Percentiles rank a stretch among this genome's conserved stretches.
These are phyloP conservation scores for Ceratocystis cubensis DNA, from an alignment of 2,329 filamentous ascomycete species.

Conservation along the genomic window DNA sequence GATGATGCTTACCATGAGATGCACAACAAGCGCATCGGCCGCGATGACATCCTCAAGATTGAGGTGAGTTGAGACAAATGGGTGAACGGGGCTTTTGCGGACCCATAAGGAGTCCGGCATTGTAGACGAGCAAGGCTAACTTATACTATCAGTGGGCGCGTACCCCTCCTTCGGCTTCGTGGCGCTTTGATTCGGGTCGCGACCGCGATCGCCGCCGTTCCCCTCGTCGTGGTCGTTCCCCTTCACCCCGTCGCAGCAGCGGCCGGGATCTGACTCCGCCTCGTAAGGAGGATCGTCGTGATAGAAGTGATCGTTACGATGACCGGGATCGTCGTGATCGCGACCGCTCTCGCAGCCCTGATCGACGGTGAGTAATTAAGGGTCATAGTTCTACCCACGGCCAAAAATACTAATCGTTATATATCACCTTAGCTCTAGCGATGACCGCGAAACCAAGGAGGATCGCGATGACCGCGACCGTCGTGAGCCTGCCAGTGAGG, in stretches of 20 bases:
- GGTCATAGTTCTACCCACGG: background rate
- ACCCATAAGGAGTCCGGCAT: no score
- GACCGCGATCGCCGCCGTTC: conserved; percentile 56
- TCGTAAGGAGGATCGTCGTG: conserved; percentile 74
- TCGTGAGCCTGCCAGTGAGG: conserved; percentile 75
- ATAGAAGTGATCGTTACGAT: conserved; percentile 60
- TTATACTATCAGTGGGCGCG: conserved; percentile 66
- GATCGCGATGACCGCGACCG: conserved; percentile 61
- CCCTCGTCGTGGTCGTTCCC: conserved; percentile 56
- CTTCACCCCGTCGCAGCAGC: conserved; percentile 65
- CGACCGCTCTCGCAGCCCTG: conserved; percentile 61
- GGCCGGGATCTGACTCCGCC: conserved; percentile 66
- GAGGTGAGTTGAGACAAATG: conserved; percentile 49
- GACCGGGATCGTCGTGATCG: conserved; percentile 64
- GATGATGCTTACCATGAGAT: conserved; percentile 99
- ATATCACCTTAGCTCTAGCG: conserved; percentile 28
- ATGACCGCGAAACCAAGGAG: conserved; percentile 43
- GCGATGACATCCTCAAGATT: conserved; percentile 93
- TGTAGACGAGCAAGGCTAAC: conserved; percentile 17
- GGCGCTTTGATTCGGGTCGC: conserved; percentile 90
- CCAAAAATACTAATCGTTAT: conserved; percentile 15
- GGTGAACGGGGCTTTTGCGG: background rate
- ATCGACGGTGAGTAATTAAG: conserved; percentile 38
- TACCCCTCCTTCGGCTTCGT: conserved; percentile 92
- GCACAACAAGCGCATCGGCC: conserved; percentile 97